These are phyloP conservation scores for Microbotryum scabiosae DNA, from an alignment of 1,284 basidiomycete species.

Conservation along the genomic window DNA sequence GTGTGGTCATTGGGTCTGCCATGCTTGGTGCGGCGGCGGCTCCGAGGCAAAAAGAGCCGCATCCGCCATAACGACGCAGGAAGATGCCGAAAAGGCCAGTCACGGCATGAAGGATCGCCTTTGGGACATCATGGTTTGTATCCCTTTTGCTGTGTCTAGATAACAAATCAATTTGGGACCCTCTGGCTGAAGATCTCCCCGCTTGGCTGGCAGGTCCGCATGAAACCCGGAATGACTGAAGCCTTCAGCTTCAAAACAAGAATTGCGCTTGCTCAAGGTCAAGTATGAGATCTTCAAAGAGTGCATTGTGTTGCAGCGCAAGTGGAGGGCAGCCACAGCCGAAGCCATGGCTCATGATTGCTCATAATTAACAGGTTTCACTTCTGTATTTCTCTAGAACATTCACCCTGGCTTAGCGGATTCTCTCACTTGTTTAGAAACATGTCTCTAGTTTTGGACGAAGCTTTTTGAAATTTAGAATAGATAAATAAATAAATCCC, in stretches of 20 bases:
- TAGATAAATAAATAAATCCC: no score
- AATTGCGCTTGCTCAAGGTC: conserved; percentile 68
- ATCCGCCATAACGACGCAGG: conserved; percentile 41
- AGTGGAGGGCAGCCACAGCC: conserved; percentile 49
- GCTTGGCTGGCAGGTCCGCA: conserved; percentile 55
- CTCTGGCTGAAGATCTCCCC: background rate
- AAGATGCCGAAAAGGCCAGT: conserved; percentile 45
- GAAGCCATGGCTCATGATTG: no score
- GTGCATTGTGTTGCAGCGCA: conserved; percentile 73
- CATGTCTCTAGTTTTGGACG: no score
- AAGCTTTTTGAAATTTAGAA: no score
- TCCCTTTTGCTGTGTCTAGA: background rate
- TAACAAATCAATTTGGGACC: no score
- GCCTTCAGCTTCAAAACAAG: conserved; percentile 53
- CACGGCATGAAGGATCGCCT: conserved; percentile 57
- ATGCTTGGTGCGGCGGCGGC: conserved; percentile 87
- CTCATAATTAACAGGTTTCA: no score
- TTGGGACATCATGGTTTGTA: conserved; percentile 83
- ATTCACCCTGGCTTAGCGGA: no score
- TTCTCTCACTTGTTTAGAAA: no score
- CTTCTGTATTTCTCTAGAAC: no score
- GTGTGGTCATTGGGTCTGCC: conserved; percentile 85
- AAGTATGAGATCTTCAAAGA: conserved; percentile 94
- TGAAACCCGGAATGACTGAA: conserved; percentile 76
- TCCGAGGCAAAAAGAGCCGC: conserved; percentile 43